These are phyloP conservation scores for Lagenidium giganteum DNA, from an alignment of 352 stramenopile species.

Conservation along the genomic window DNA sequence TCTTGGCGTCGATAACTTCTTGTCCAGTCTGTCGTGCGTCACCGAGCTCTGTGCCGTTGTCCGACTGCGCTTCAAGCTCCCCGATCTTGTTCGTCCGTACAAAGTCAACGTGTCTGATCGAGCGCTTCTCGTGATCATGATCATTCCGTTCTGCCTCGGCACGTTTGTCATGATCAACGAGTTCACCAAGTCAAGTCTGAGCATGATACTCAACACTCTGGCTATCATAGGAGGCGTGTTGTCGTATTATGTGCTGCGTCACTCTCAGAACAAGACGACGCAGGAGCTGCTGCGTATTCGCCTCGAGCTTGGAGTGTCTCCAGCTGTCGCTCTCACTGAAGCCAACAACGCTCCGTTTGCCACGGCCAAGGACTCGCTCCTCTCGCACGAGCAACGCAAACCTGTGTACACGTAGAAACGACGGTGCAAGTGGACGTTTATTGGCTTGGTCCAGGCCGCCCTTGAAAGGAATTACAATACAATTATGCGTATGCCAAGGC, in stretches of 20 bases:
- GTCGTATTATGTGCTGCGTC: slow-evolving; percentile 50
- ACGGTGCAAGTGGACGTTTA: too few species aligned
- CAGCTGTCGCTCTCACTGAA: too few species aligned
- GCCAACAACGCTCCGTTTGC: too few species aligned
- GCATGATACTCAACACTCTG: slow-evolving; percentile 53
- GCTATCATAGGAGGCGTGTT: slow-evolving; percentile 46
- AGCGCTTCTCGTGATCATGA: slow-evolving; percentile 35
- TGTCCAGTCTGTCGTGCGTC: slow-evolving; percentile 63
- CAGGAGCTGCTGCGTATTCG: slow-evolving; percentile 6
- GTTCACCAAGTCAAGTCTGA: slow-evolving; percentile 69
- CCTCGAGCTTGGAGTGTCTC: too few species aligned
- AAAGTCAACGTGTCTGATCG: slow-evolving; percentile 64
- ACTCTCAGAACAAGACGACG: slow-evolving; percentile 5
- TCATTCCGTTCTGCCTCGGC: slow-evolving; percentile 57
- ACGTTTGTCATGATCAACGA: slow-evolving; percentile 79
- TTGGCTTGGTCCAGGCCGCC: too few species aligned
- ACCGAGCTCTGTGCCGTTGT: slow-evolving; percentile 76
- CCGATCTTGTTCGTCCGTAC: slow-evolving; percentile 69
- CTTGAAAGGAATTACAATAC: too few species aligned
- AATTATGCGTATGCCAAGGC: too few species aligned
- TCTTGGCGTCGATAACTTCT: slow-evolving; percentile 76
- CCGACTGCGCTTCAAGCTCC: slow-evolving; percentile 71
- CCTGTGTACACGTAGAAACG: too few species aligned
- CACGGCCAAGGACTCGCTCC: too few species aligned
- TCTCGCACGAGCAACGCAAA: too few species aligned